Evolutionary conservation across 1,284 basidiomycete genomes (phyloP).

Genomic region (Cystobasidium sp.): DNA sequence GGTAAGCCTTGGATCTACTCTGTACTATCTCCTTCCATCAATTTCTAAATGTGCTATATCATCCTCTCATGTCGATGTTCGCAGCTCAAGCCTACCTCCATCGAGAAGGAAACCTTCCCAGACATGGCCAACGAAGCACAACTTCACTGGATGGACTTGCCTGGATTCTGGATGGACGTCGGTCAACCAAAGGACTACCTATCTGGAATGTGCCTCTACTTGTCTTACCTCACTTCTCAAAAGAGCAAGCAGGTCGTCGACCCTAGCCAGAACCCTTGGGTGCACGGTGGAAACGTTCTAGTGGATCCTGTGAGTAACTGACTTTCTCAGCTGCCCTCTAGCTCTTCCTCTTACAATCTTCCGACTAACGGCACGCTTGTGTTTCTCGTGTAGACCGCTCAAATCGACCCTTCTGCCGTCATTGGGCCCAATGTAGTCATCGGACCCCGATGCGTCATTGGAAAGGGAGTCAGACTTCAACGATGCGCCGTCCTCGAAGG

Average conservation of each 20-base stretch:
- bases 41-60: no score
- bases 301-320: slow-evolving; percentile 55
- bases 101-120: slow-evolving; percentile 64
- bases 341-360: no score
- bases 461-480: slow-evolving; percentile 62
- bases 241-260: slow-evolving; percentile 60
- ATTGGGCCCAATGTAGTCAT: slow-evolving; percentile 64
- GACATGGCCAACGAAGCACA: slow-evolving; percentile 61
- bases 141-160: slow-evolving; percentile 62
- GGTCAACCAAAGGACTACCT: slow-evolving; percentile 61
- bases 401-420: slow-evolving; percentile 60
- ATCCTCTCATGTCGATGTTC: neutral
- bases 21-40: neutral
- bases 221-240: slow-evolving; percentile 60
- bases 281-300: slow-evolving; percentile 61
- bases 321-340: slow-evolving; percentile 52
- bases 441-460: slow-evolving; percentile 61
- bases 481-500: slow-evolving; percentile 61
- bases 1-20: slow-evolving; percentile 51
- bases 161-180: slow-evolving; percentile 64
- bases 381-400: slow-evolving; percentile 57
- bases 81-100: slow-evolving; percentile 62
- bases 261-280: slow-evolving; percentile 60
- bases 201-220: slow-evolving; percentile 62
- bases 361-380: no score